phyloP scores from a whole-genome alignment of 2,329 filamentous ascomycete species.

The Claviceps spartinae region DNA sequence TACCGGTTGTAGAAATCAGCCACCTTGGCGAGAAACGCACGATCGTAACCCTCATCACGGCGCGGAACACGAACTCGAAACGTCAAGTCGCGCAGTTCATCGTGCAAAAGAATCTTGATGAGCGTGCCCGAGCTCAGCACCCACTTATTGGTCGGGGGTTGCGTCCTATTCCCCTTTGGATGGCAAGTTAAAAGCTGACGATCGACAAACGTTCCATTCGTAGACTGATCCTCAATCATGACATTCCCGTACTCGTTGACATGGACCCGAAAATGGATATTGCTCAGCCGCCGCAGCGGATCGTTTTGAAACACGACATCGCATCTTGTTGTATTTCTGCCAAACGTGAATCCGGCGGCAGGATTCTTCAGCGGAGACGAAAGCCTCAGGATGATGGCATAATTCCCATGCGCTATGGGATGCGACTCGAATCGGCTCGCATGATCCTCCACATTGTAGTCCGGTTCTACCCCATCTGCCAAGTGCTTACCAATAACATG shows the following conservation, averaged over 20 bases:
- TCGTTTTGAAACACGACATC: constrained; percentile 60
- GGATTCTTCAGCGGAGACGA: constrained; percentile 60
- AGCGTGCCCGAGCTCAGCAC: constrained; percentile 61
- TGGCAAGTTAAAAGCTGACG: constrained; percentile 43
- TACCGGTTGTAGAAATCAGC: constrained; percentile 44
- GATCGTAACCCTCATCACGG: constrained; percentile 51
- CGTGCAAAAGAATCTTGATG: constrained; percentile 52
- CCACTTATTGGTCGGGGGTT: constrained; percentile 25
- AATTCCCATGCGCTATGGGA: constrained; percentile 35
- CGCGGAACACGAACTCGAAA: constrained; percentile 80
- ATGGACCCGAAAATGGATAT: constrained; percentile 90
- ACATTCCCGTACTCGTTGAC: constrained; percentile 74
- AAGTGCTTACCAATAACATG: constrained; percentile 37
- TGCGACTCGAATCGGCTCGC: constrained; percentile 29
- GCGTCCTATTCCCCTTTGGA: constrained; percentile 17
- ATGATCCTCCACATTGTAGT: constrained; percentile 38
- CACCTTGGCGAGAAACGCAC: constrained; percentile 56
- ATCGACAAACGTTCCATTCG: constrained; percentile 90
- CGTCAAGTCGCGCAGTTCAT: constrained; percentile 45
- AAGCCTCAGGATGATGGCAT: constrained; percentile 68
- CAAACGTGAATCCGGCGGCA: constrained; percentile 68
- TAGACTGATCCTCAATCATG: constrained; percentile 88
- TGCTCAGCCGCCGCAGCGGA: constrained; percentile 64
- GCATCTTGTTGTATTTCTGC: constrained; percentile 57
- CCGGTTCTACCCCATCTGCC: constrained; percentile 35